Evolutionary conservation across 345 rosid species (phyloP).

Genomic region (Isatis tinctoria): DNA sequence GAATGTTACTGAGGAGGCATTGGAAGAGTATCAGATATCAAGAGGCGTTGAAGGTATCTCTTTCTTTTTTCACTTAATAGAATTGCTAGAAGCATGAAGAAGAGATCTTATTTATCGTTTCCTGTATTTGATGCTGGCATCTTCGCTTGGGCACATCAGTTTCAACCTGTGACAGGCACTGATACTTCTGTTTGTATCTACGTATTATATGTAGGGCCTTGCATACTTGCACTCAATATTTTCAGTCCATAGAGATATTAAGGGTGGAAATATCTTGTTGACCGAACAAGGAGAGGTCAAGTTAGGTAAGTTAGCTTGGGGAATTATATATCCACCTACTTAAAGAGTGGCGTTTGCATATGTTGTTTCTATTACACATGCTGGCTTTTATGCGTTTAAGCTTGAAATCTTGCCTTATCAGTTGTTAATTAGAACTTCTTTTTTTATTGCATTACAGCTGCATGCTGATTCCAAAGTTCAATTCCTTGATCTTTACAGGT

Average conservation of each 20-base stretch:
- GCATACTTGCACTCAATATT: constrained; percentile 93
- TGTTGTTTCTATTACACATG: constrained; percentile 2
- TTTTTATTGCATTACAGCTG: too few relatives aligned
- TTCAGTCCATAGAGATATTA: constrained; percentile 98
- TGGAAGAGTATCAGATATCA: constrained; percentile 93
- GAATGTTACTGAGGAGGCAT: constrained; percentile 81
- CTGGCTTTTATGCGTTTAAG: constrained; percentile 3
- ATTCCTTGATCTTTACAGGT: constrained; percentile 48
- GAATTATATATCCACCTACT: not conserved
- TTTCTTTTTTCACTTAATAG: constrained; percentile 5
- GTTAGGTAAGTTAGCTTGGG: constrained; percentile 65
- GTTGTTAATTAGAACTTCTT: too few relatives aligned
- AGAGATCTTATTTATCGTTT: constrained; percentile 12
- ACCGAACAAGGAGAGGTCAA: constrained; percentile 99
- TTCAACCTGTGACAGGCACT: constrained; percentile 13
- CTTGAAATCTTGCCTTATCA: too few relatives aligned
- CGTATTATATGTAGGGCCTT: constrained; percentile 68
- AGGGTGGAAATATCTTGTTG: constrained; percentile 96
- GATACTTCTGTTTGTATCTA: constrained; percentile 17
- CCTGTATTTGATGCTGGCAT: constrained; percentile 7
- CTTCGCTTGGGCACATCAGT: not conserved
- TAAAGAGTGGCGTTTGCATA: not conserved
- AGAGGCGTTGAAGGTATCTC: constrained; percentile 83
- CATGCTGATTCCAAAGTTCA: constrained; percentile 17
- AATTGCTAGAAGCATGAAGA: constrained; percentile 15